phyloP scores from a whole-genome alignment of 805 yeast species.

The Saccharomycopsis fermentans region DNA sequence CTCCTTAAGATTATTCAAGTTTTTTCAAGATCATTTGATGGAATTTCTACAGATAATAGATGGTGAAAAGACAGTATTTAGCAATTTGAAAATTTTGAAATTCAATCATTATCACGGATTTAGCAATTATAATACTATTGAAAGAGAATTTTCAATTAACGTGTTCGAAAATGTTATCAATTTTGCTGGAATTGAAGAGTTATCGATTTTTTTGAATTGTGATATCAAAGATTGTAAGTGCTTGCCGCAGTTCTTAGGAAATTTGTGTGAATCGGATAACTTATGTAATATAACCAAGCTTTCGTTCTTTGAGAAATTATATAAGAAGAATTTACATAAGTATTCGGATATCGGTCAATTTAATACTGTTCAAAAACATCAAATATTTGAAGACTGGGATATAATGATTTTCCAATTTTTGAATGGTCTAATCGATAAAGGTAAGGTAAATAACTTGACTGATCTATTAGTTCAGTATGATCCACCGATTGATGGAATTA shows the following conservation, averaged over 20 bases:
- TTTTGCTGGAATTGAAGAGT: slow-evolving; percentile 25
- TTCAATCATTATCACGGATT: slow-evolving; percentile 38
- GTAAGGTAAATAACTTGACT: slow-evolving; percentile 23
- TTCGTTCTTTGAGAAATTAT: slow-evolving; percentile 25
- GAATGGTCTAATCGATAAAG: slow-evolving; percentile 26
- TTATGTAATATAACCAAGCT: slow-evolving; percentile 22
- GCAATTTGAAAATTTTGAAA: slow-evolving; percentile 26
- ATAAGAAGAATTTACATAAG: slow-evolving; percentile 18
- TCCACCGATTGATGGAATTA: slow-evolving; percentile 47
- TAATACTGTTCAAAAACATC: slow-evolving; percentile 27
- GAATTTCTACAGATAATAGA: not conserved
- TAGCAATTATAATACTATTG: slow-evolving; percentile 30
- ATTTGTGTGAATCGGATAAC: slow-evolving; percentile 26
- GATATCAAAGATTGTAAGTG: slow-evolving; percentile 38
- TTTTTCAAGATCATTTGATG: slow-evolving; percentile 20
- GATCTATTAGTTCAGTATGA: slow-evolving; percentile 45
- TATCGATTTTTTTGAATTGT: slow-evolving; percentile 49
- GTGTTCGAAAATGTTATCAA: slow-evolving; percentile 27
- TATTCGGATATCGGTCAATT: slow-evolving; percentile 19
- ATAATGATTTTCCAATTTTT: slow-evolving; percentile 35
- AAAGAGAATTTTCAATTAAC: slow-evolving; percentile 25
- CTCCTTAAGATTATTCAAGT: slow-evolving; percentile 28
- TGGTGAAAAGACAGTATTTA: not conserved
- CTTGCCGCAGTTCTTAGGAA: slow-evolving; percentile 31
- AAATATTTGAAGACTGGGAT: slow-evolving; percentile 48